Base-by-base conservation (phyloP, 2,329 filamentous ascomycete species). In the Mycosphaerelloides madeirae region DNA sequence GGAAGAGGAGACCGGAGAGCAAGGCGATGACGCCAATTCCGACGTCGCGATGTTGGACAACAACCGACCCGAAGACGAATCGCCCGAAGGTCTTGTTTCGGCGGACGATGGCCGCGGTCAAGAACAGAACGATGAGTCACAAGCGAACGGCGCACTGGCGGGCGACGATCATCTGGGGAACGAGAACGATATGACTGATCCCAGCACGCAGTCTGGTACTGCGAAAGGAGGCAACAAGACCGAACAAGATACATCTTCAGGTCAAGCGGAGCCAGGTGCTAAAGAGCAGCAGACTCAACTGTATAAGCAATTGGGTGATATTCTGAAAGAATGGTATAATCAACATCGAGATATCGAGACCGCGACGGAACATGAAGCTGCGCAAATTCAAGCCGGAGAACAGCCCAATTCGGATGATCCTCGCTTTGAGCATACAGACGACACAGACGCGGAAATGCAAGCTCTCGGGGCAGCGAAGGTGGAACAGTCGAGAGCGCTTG, bases 371-470 rank as follows among this genome's bases (percentile, higher is more conserved):
- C 58, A 67, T 3, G 75, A 80, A 36, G 70, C 76, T 11, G 67
- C 75, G 15, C 73, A 77, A 25, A 68, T 79, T 53, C 69, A 73
- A 40, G 61, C 68, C 46, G 63, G 68, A 34, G 60, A 64, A 69
- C 53, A 70, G 63, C 56, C 76, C 51, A 80, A 86, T 48, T 84
- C 87, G 74, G 75, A 79, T 8, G 77, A 84, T 60, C 80, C 79
- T n/a, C 89, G 96, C 61, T 96, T 96, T 61, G 89, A 97, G 69
- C 93, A 99, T 67, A 84, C 85, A 49, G 82, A 96, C 54, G 87
- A 96, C 48, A 79, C 83, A 20, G 77, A 83, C 42, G 80, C 85
- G n/a, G 90, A 96, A 63, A 83, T 88, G 1, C 93, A 98, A 68
- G 93, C 93, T 12, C 78, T 98, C 60, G 94, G 93, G 28, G 84